Evolutionary conservation across 805 yeast genomes (phyloP).

Genomic region (Metschnikowia kofuensis): DNA sequence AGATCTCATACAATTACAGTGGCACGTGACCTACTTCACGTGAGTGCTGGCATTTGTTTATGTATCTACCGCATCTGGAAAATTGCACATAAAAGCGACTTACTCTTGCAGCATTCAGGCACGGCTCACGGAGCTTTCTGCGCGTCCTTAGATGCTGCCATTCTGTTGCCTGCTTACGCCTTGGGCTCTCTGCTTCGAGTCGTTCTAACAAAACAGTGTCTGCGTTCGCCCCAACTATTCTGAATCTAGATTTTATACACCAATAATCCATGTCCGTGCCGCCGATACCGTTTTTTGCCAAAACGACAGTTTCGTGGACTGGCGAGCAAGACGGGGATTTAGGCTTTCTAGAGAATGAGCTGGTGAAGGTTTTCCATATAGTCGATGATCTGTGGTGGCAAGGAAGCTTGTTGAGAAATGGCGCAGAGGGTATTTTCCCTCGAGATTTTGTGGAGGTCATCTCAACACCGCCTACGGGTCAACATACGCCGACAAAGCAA

Average conservation of each 20-base stretch:
- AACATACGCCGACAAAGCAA: conserved; percentile 12
- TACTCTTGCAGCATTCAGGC: conserved; percentile 3
- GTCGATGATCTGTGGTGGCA: conserved; percentile 94
- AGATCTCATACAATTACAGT: not conserved
- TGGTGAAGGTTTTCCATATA: conserved; percentile 74
- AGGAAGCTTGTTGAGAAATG: conserved; percentile 77
- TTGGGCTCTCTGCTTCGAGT: not conserved
- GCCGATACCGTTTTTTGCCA: conserved; percentile 66
- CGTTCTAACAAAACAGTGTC: not conserved
- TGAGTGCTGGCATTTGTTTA: conserved; percentile 9
- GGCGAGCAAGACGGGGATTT: conserved; percentile 87
- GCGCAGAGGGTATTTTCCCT: conserved; percentile 83
- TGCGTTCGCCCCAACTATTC: not conserved
- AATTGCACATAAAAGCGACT: not conserved
- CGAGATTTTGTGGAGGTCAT: conserved; percentile 72
- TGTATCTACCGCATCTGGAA: conserved; percentile 13
- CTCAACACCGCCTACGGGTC: conserved; percentile 16
- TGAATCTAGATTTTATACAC: not conserved
- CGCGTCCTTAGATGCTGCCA: conserved; percentile 3
- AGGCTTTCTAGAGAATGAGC: conserved; percentile 92
- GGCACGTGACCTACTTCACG: conserved; percentile 6
- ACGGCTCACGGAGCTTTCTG: conserved; percentile 1
- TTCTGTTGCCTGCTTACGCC: not conserved
- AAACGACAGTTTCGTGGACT: conserved; percentile 89
- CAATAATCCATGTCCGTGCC: conserved; percentile 26